A percentile compares a stretch with the other conserved stretches of the same genome.
These are phyloP conservation scores for Solanum lycopersicoides DNA, from an alignment of 257 asterid species.

Conservation along the genomic window DNA sequence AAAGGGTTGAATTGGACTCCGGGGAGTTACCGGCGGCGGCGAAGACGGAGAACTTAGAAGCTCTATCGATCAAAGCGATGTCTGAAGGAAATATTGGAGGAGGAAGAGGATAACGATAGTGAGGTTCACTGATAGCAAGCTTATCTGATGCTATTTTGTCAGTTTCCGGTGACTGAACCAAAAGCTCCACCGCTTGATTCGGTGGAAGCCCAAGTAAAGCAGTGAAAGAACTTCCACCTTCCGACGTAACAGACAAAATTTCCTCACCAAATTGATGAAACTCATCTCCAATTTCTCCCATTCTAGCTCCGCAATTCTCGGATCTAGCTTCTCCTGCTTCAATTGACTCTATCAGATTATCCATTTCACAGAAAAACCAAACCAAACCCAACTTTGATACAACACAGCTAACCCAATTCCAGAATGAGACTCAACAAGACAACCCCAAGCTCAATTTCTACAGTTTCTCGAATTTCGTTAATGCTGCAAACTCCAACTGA, in stretches of 20 bases:
- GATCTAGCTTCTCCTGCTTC: conserved; percentile 56
- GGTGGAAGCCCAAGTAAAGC: conserved; percentile 87
- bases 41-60: conserved; percentile 58
- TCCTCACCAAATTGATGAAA: not conserved
- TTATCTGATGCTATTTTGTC: not conserved
- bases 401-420: not conserved
- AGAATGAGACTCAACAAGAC: not conserved
- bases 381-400: no score
- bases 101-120: conserved; percentile 1
- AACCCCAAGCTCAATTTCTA: not conserved
- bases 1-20: conserved; percentile 10
- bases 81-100: conserved; percentile 46
- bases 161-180: conserved; percentile 33
- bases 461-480: not conserved
- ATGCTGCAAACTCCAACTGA: not conserved
- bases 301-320: conserved; percentile 16
- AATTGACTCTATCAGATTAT: conserved; percentile 13
- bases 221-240: conserved; percentile 56
- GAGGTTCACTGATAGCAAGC: not conserved
- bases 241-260: not conserved
- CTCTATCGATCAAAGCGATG: conserved; percentile 33
- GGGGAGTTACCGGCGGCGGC: conserved; percentile 30
- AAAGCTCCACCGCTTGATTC: conserved; percentile 81
- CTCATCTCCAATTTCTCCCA: conserved; percentile 9
- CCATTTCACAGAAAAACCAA: conserved; percentile 6